Evolutionary conservation across 768 basidiomycete genomes (phyloP).

Genomic region (Guyanaporus albipodus): DNA sequence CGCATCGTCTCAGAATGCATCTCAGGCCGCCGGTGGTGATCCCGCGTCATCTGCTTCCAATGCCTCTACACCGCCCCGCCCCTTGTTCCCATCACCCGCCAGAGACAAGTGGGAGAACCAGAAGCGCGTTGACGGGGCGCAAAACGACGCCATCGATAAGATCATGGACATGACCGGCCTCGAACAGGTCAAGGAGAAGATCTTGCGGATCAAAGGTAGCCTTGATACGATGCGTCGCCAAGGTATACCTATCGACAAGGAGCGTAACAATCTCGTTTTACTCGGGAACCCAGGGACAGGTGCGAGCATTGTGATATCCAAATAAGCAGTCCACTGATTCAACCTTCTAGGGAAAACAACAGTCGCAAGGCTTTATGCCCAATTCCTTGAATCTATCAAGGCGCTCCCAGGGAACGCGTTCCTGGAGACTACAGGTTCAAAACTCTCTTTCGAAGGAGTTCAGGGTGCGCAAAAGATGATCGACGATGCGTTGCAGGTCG

Average conservation of each 20-base stretch:
- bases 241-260: conserved; percentile 45
- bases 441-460: conserved; percentile 57
- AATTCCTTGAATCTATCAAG: conserved; percentile 54
- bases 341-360: conserved; percentile 58
- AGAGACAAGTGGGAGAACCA: conserved; percentile 53
- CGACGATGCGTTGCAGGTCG: conserved; percentile 45
- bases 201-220: conserved; percentile 56
- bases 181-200: conserved; percentile 57
- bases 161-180: conserved; percentile 71
- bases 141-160: conserved; percentile 52
- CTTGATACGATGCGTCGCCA: conserved; percentile 57
- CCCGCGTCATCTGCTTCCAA: conserved; percentile 3
- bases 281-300: conserved; percentile 76
- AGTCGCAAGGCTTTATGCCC: conserved; percentile 60
- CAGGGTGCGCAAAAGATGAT: conserved; percentile 48
- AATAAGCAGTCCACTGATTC: background rate
- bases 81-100: conserved; percentile 33
- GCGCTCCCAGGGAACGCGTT: conserved; percentile 54
- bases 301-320: conserved; percentile 23
- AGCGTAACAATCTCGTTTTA: conserved; percentile 58
- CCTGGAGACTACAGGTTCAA: conserved; percentile 61
- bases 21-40: conserved; percentile 2
- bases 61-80: conserved; percentile 4
- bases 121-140: conserved; percentile 51
- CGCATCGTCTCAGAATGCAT: background rate